phyloP scores from a whole-genome alignment of 179 eudicot species.

The Drosera spatulata region DNA sequence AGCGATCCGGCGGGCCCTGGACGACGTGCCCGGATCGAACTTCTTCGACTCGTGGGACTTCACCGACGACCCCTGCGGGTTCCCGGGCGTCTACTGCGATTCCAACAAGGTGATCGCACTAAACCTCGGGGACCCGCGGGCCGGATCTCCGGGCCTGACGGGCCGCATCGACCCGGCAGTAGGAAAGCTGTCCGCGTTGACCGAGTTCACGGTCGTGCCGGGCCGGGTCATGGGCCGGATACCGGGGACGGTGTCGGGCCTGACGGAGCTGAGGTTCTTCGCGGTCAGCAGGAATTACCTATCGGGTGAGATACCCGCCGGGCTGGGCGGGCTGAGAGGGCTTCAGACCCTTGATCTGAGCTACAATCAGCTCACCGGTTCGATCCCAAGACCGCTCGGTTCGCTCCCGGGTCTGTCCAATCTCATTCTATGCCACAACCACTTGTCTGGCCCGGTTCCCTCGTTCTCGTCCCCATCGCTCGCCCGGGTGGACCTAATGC shows the following conservation, averaged over 20 bases:
- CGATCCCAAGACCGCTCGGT: slow-evolving; percentile 44
- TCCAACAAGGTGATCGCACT: slow-evolving; percentile 30
- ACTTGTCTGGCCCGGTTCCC: slow-evolving; percentile 50
- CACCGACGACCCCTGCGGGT: slow-evolving; percentile 54
- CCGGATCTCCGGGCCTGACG: slow-evolving; percentile 5
- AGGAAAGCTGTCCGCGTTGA: slow-evolving; percentile 6
- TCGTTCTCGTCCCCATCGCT: slow-evolving; percentile 29
- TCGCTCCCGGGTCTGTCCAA: slow-evolving; percentile 40
- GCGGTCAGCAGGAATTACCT: slow-evolving; percentile 59
- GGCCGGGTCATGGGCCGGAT: slow-evolving; percentile 5
- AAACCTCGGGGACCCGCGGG: slow-evolving; percentile 8
- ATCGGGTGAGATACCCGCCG: slow-evolving; percentile 53
- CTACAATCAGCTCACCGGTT: slow-evolving; percentile 63
- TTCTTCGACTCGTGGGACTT: slow-evolving; percentile 57
- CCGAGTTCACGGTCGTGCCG: slow-evolving; percentile 8
- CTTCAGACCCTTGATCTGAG: slow-evolving; percentile 68
- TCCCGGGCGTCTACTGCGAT: slow-evolving; percentile 48
- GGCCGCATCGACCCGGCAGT: slow-evolving; percentile 9
- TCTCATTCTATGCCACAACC: slow-evolving; percentile 56
- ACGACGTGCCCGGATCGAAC: slow-evolving; percentile 38
- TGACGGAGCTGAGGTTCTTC: slow-evolving; percentile 9
- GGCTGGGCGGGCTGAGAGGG: slow-evolving; percentile 29
- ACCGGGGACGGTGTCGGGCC: slow-evolving; percentile 1
- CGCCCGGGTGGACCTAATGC: slow-evolving; percentile 68
- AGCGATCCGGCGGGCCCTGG: slow-evolving; percentile 27